phyloP scores from a whole-genome alignment of 1,284 basidiomycete species.

The Abortiporus biennis region DNA sequence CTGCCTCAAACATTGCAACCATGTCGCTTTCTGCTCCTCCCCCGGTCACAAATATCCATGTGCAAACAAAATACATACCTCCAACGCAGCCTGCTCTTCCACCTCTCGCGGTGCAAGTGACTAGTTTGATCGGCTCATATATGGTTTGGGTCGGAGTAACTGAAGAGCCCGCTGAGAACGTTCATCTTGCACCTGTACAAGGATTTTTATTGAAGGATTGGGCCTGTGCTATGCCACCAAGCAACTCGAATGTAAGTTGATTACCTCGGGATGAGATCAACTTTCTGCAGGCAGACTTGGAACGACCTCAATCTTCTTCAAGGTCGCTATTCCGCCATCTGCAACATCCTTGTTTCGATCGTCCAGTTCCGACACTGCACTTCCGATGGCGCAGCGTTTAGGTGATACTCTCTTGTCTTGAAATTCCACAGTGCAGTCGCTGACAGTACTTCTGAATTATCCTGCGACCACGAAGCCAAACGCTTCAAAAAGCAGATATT shows the following conservation, averaged over 20 bases:
- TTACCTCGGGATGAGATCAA: conserved; percentile 5
- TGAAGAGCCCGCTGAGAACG: conserved; percentile 40
- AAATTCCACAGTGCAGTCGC: conserved; percentile 5
- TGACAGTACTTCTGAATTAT: conserved; percentile 4
- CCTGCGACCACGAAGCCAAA: conserved; percentile 34
- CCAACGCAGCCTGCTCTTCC: conserved; percentile 44
- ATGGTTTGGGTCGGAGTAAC: conserved; percentile 78
- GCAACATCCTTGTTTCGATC: conserved; percentile 67
- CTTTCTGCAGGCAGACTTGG: conserved; percentile 9
- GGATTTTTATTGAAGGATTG: conserved; percentile 70
- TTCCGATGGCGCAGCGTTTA: conserved; percentile 72
- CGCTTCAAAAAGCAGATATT: conserved; percentile 64
- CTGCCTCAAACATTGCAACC: too few species aligned
- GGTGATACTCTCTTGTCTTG: conserved; percentile 47
- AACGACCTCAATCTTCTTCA: too few species aligned
- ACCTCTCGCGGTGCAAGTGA: conserved; percentile 64
- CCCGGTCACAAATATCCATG: conserved; percentile 14
- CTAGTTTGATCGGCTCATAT: conserved; percentile 64
- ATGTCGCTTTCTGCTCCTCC: background rate
- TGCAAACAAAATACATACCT: conserved; percentile 40
- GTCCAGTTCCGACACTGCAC: conserved; percentile 55
- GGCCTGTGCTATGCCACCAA: conserved; percentile 78
- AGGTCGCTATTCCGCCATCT: conserved; percentile 37
- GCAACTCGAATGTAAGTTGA: conserved; percentile 30
- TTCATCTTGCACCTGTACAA: conserved; percentile 38